Base-by-base conservation (phyloP, 2,329 filamentous ascomycete genomes). In the Kalmusia sp. region DNA sequence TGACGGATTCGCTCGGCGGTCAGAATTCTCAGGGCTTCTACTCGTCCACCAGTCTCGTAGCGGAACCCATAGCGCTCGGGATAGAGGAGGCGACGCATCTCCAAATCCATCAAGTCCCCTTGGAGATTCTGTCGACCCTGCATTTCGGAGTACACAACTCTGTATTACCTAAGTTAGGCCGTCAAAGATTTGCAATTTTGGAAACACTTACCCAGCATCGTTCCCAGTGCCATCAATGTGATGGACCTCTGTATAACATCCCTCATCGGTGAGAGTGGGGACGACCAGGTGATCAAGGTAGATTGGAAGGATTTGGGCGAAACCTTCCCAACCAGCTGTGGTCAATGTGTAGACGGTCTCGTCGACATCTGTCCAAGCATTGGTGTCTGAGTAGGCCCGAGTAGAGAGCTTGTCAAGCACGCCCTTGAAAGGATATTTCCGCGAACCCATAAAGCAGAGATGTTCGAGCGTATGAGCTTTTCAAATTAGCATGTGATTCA, bases 101-200 rank as follows among this genome's bases (percentile, higher is more conserved):
- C 84, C 52, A 97, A 81, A 59, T 96, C 91, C 84, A 98, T 96
- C 53, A 98, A 85, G 72, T 96, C 92, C 6, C 83, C 81, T 61
- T 90, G 87, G 47, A 86, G 88, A 70, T 96, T 96, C 70, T 98
- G 90, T 2, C 96, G 87, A 21, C 88, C 95, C 76, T 99, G 95
- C 95, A 99, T 99, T 76, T 99, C 95, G 0, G 93, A 97, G 76
- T 99, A 99, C 7, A 99, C 95, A 1, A 97, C 93, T 58, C 92
- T 76, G 17, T 14, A 12, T 7, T 4, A 2, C 38, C 72, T 41
- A 70, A 58, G 35, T 17, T 19, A 37, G 24, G 8, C 30, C 5
- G 6, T 25, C 3, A 6, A 33, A 28, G n/a, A 25, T 34, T 14
- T 27, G 19, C 3, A 25, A 19, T 6, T n/a, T n/a, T n/a, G n/a